phyloP scores from a whole-genome alignment of 2,329 filamentous ascomycete species.

The Aureobasidium sp. region DNA sequence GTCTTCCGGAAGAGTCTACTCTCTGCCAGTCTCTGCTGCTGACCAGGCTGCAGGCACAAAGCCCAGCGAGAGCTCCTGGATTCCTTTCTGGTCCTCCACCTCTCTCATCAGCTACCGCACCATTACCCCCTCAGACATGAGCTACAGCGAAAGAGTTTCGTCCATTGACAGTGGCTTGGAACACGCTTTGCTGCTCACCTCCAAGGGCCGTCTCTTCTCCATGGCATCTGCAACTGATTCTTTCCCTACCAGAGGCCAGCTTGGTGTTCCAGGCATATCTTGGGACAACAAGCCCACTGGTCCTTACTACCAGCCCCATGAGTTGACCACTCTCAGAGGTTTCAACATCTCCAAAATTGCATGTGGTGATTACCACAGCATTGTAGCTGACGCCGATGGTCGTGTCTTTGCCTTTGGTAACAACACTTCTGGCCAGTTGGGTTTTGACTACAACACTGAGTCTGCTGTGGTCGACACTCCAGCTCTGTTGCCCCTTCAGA shows the following conservation, averaged over 20 bases:
- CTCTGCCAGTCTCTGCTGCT: constrained; percentile 63
- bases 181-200: constrained; percentile 79
- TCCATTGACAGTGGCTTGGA: constrained; percentile 72
- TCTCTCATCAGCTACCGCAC: constrained; percentile 61
- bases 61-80: constrained; percentile 57
- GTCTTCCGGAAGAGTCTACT: constrained; percentile 70
- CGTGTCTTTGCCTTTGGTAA: constrained; percentile 83
- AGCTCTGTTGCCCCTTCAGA: constrained; percentile 58
- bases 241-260: constrained; percentile 75
- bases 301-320: constrained; percentile 73
- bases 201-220: constrained; percentile 76
- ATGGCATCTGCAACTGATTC: constrained; percentile 70
- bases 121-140: constrained; percentile 56
- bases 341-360: constrained; percentile 68
- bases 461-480: constrained; percentile 59
- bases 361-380: constrained; percentile 76
- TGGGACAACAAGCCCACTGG: constrained; percentile 71
- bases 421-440: constrained; percentile 83
- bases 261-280: constrained; percentile 74
- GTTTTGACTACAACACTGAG: constrained; percentile 61
- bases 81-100: constrained; percentile 59
- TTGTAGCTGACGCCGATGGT: constrained; percentile 67
- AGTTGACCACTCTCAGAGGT: constrained; percentile 62
- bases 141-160: constrained; percentile 62
- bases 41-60: constrained; percentile 63